Base-by-base conservation (phyloP, 2,329 filamentous ascomycete species). In the Arthroderma sp. region DNA sequence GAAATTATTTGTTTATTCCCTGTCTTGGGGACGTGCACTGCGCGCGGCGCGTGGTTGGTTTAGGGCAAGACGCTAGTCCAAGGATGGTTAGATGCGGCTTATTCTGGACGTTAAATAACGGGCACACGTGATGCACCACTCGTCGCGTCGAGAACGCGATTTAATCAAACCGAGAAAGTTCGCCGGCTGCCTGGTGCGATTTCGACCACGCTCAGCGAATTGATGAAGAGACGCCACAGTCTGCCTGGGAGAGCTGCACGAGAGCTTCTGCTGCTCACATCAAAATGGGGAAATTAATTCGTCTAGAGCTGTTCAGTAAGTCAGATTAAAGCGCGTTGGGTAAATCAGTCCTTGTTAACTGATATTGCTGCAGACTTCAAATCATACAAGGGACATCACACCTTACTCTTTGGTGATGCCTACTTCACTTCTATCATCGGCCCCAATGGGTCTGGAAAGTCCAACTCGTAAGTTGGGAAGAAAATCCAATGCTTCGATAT, bases 371-470 rank as follows among this genome's bases (percentile, higher is more conserved):
- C 58, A 91, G 85, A 98, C 71, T 98, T 98, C 79, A 98, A 98
- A 71, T 96, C 91, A 56, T 98, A 98, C 72, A 94, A 94, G 66
- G 91, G 88, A 47, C 88, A 95, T 58, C 91, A 98, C 69, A 81
- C 78, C 49, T 78, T 98, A 38, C 78, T 95, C 43, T 95, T 98
- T 58, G 89, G 89, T 59, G 89, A 98, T 69, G 93, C 88, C 2
- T 96, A 95, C 67, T 98, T 98, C 66, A 98, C 91, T 41, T 98
- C 91, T 36, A 95, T 98, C 60, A 96, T 98, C 60, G 91, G 93
- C 4, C 91, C 91, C 62, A 98, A 98, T 88, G 91, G 91, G 71
- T 96, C 91, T 32, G 91, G 91, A 52, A 98, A 98, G 67, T 98
- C 91, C 15, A 98, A 98, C 64, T 94, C 88, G 85, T 89, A 67